These are phyloP conservation scores for Clavispora vitiphila DNA, from an alignment of 805 yeast species.

Conservation along the genomic window DNA sequence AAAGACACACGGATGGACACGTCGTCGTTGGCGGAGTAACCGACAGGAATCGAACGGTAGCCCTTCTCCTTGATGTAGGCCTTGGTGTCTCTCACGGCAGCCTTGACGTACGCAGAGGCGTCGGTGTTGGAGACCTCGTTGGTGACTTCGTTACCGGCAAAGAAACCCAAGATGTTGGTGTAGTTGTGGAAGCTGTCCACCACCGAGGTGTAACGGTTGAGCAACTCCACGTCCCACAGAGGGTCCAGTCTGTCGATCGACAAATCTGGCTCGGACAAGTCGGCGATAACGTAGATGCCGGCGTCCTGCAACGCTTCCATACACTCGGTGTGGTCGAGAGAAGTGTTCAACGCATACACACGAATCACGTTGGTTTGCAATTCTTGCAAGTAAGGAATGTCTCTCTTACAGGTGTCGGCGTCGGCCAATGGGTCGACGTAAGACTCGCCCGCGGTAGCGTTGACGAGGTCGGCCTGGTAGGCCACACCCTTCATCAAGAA, in stretches of 20 bases:
- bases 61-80: slow-evolving; percentile 53
- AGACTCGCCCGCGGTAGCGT: slow-evolving; percentile 35
- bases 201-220: slow-evolving; percentile 62
- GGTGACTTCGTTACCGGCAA: slow-evolving; percentile 84
- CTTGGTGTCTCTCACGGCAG: slow-evolving; percentile 76
- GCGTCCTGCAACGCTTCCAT: slow-evolving; percentile 66
- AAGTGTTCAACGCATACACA: slow-evolving; percentile 69
- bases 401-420: slow-evolving; percentile 57
- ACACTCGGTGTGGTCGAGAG: slow-evolving; percentile 62
- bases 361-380: slow-evolving; percentile 66
- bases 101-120: slow-evolving; percentile 78
- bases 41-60: slow-evolving; percentile 71
- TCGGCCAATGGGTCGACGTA: slow-evolving; percentile 73
- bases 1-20: slow-evolving; percentile 56
- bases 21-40: slow-evolving; percentile 80
- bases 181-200: slow-evolving; percentile 66
- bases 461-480: slow-evolving; percentile 64
- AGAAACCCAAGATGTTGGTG: slow-evolving; percentile 73
- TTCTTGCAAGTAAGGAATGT: slow-evolving; percentile 62
- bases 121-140: slow-evolving; percentile 61
- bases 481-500: slow-evolving; percentile 76
- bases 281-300: slow-evolving; percentile 89
- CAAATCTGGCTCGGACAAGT: slow-evolving; percentile 66
- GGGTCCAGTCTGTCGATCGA: slow-evolving; percentile 64
- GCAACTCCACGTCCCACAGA: slow-evolving; percentile 58